phyloP scores from a whole-genome alignment of 805 yeast genomes.

The Komagataella kurtzmanii region DNA sequence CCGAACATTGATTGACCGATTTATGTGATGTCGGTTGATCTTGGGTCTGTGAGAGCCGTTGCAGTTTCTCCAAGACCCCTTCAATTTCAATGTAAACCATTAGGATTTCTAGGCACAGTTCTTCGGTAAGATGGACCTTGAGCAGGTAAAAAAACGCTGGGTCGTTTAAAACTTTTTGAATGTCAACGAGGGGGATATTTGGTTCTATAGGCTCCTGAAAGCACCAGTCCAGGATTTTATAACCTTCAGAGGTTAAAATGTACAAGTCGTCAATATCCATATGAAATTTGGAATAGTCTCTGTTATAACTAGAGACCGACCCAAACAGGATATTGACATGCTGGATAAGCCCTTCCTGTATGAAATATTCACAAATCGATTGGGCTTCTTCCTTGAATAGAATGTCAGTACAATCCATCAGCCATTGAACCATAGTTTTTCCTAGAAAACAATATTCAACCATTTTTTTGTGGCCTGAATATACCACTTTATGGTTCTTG shows the following conservation, averaged over 20 bases:
- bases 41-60: conserved; percentile 6
- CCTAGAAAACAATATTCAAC: conserved; percentile 52
- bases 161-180: conserved; percentile 41
- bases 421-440: conserved; percentile 73
- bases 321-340: conserved; percentile 27
- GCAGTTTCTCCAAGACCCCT: not conserved
- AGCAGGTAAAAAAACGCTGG: conserved; percentile 68
- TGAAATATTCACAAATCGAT: conserved; percentile 35
- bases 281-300: conserved; percentile 9
- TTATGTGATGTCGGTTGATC: conserved; percentile 3
- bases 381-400: conserved; percentile 37
- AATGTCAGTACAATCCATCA: conserved; percentile 79
- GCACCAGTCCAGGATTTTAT: conserved; percentile 7
- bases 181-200: not conserved
- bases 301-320: conserved; percentile 10
- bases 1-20: conserved; percentile 40
- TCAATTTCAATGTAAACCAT: conserved; percentile 47
- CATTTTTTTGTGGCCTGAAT: conserved; percentile 12
- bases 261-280: conserved; percentile 27
- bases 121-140: conserved; percentile 47
- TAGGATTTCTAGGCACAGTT: conserved; percentile 64
- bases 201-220: not conserved
- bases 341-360: conserved; percentile 30
- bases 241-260: conserved; percentile 28
- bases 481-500: conserved; percentile 17